phyloP scores from a whole-genome alignment of 1,139 yeast species.

The Kurtzmaniella quercitrusa region DNA sequence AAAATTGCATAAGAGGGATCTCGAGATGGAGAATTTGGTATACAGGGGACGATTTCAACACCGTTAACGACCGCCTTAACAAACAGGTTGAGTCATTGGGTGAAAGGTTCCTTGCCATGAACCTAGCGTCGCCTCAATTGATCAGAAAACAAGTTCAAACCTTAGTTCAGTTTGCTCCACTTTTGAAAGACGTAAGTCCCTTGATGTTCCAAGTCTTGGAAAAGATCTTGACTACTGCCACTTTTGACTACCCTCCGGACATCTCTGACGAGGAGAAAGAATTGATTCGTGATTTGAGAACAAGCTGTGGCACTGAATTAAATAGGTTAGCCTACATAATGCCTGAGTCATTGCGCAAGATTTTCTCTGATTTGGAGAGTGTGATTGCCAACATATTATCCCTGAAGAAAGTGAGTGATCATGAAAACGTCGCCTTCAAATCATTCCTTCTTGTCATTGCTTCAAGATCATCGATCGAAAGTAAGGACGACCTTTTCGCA shows the following conservation, averaged over 20 bases:
- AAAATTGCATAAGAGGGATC: constrained; percentile 86
- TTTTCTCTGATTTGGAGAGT: constrained; percentile 74
- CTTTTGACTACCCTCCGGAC: constrained; percentile 71
- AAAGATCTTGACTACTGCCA: constrained; percentile 82
- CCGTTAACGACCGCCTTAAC: constrained; percentile 52
- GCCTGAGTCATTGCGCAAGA: constrained; percentile 84
- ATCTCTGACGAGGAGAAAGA: constrained; percentile 73
- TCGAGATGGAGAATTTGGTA: constrained; percentile 98
- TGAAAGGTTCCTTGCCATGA: constrained; percentile 69
- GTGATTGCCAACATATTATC: constrained; percentile 72
- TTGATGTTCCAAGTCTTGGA: constrained; percentile 82
- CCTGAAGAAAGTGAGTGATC: constrained; percentile 72
- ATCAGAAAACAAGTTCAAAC: constrained; percentile 87
- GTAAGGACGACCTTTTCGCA: constrained; percentile 71
- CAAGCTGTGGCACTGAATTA: constrained; percentile 91
- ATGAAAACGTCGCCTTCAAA: constrained; percentile 90
- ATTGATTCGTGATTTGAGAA: constrained; percentile 78
- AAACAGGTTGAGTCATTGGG: constrained; percentile 72
- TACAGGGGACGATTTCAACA: constrained; percentile 56
- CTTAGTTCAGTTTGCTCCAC: constrained; percentile 94
- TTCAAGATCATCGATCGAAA: constrained; percentile 70
- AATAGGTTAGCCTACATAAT: constrained; percentile 89
- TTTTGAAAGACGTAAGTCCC: constrained; percentile 68
- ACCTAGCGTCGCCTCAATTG: constrained; percentile 73
- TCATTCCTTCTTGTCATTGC: constrained; percentile 89